Evolutionary conservation across 768 basidiomycete species (phyloP), one percentile per base, ranked within the genome.

Genomic region (Mycena haematopus): DNA sequence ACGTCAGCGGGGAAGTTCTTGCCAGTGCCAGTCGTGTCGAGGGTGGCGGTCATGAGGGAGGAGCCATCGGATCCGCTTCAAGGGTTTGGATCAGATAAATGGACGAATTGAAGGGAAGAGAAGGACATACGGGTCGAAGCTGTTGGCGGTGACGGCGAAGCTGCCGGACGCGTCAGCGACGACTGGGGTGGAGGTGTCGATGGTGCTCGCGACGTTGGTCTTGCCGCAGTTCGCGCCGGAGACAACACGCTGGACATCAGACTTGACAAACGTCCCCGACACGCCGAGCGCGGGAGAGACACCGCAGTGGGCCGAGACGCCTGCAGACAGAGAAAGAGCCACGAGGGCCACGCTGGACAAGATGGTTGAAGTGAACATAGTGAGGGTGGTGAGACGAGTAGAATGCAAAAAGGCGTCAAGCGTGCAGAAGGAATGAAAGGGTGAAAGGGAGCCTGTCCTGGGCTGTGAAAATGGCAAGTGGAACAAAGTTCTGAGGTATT

Each of bases 1-100:
- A 45, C 58, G 13, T 36, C 22, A 0, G 9, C 17, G 4, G 31
- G 11, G 44, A 59, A 52, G 31, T 22, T 9, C 9, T 9, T 52
- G 19, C 58, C 58, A 6, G 19, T 51, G n/a, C 58, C 58, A 9
- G 58, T 59, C 6, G 58, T 10, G 33, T 59, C 58, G n/a, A 59
- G 50, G 2, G 8, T 1, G 17, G 33, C 58, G 13, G 40, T 7
- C 8, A 59, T 40, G 22, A 40, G 45, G 31, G 21, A 13, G 21
- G 58, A 59, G 13, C 58, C 58, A 11, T 59, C 58, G 2, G 51
- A 17, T 6, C 58, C 58, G 2, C 46, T 56, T 5, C 29, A 31
- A 9, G 6, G 6, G 29, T 31, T 31, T 4, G 29, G 9, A 31
- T 31, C 29, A 31, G 29, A 7, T 4, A 19, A n/a, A 9, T 56